These are phyloP conservation scores for Trichosporon inkin DNA, from an alignment of 1,284 basidiomycete species.

Conservation along the genomic window DNA sequence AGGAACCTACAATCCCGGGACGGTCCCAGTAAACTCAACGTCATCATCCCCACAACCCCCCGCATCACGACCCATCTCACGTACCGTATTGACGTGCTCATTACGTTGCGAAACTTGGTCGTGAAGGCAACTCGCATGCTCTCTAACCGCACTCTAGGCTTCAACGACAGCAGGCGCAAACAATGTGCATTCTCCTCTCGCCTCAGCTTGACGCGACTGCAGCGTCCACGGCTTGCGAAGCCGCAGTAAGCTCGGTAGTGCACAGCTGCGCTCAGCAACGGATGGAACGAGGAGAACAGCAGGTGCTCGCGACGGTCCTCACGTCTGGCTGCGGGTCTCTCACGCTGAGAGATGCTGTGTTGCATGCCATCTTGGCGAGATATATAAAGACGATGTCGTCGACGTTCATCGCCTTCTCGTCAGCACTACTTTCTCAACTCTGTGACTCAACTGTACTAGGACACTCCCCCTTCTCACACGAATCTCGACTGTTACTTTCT, in stretches of 20 bases:
- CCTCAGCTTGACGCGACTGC: too few species aligned
- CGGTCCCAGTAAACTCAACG: conserved; percentile 4
- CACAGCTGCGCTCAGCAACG: too few species aligned
- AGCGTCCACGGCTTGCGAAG: too few species aligned
- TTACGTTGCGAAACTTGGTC: conserved; percentile 2
- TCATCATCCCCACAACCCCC: background rate
- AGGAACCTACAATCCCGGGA: conserved; percentile 5
- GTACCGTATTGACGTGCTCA: background rate
- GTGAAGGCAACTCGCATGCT: background rate
- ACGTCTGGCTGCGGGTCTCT: too few species aligned
- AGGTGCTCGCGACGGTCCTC: too few species aligned
- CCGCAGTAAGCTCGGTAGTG: too few species aligned
- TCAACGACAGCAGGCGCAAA: background rate
- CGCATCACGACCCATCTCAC: background rate
- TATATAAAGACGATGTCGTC: background rate
- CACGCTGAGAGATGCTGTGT: too few species aligned
- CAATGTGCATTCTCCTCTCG: too few species aligned
- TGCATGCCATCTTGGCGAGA: background rate
- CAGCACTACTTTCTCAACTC: conserved; percentile 5
- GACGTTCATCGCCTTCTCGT: background rate
- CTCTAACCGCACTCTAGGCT: background rate
- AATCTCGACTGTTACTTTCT: conserved; percentile 2
- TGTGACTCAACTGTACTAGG: conserved; percentile 5
- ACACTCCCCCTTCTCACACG: background rate
- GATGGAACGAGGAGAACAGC: too few species aligned